Percentiles rank a stretch among this genome's conserved stretches.
Evolutionary conservation across 805 yeast genomes (phyloP).

Genomic region (Ogataea kodamae): DNA sequence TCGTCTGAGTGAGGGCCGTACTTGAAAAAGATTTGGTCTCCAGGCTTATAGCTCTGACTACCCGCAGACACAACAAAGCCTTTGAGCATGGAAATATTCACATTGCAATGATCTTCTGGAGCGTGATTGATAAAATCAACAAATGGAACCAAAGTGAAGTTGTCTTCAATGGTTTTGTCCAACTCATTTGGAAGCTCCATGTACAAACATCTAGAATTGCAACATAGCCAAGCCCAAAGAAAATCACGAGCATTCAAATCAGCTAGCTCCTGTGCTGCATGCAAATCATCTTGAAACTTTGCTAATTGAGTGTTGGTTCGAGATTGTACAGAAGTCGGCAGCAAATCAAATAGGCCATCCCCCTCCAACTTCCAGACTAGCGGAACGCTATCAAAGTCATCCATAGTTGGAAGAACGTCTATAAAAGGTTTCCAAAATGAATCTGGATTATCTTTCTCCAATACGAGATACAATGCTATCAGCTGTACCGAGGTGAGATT

Average conservation of each 20-base stretch:
- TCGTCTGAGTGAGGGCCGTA: slow-evolving; percentile 91
- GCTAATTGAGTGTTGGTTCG: slow-evolving; percentile 41
- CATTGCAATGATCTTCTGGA: slow-evolving; percentile 48
- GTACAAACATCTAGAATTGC: slow-evolving; percentile 88
- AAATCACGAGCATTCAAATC: slow-evolving; percentile 28
- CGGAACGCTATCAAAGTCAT: slow-evolving; percentile 58
- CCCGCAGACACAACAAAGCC: slow-evolving; percentile 54
- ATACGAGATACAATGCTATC: slow-evolving; percentile 44
- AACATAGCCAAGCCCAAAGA: slow-evolving; percentile 78
- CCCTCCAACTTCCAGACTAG: slow-evolving; percentile 51
- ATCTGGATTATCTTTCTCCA: slow-evolving; percentile 39
- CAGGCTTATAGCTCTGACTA: slow-evolving; percentile 28
- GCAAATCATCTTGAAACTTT: slow-evolving; percentile 46
- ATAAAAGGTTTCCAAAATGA: slow-evolving; percentile 73
- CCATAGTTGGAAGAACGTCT: slow-evolving; percentile 53
- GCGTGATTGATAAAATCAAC: slow-evolving; percentile 85
- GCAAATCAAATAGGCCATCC: slow-evolving; percentile 29
- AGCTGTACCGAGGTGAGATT: slow-evolving; percentile 58
- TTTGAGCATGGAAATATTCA: slow-evolving; percentile 37
- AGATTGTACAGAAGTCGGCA: slow-evolving; percentile 43
- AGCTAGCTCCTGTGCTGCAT: not conserved
- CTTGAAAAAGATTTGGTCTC: slow-evolving; percentile 63
- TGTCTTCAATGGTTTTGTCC: slow-evolving; percentile 49
- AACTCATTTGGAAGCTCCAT: slow-evolving; percentile 50
- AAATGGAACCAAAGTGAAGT: slow-evolving; percentile 87